These are phyloP conservation scores for Solidago caesia DNA, from an alignment of 129 eudicot species.

Conservation along the genomic window DNA sequence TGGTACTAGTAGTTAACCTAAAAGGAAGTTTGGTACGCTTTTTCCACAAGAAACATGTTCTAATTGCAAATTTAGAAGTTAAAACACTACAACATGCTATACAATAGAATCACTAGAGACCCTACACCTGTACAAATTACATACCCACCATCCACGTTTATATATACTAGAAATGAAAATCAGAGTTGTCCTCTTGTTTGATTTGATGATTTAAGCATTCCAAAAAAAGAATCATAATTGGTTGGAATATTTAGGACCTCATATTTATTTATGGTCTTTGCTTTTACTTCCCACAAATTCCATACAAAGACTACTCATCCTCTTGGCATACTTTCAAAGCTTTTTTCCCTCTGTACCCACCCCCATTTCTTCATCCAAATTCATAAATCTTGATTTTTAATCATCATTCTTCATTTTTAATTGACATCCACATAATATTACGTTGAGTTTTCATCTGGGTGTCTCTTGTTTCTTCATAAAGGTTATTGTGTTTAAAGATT, in stretches of 20 bases:
- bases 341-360: slow-evolving; percentile 33
- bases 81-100: slow-evolving; percentile 8
- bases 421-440: slow-evolving; percentile 36
- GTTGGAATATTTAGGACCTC: slow-evolving; percentile 50
- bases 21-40: slow-evolving; percentile 18
- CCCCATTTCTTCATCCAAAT: slow-evolving; percentile 45
- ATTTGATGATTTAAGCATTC: slow-evolving; percentile 26
- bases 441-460: slow-evolving; percentile 36
- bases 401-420: slow-evolving; percentile 29
- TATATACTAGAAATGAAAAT: slow-evolving; percentile 4
- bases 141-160: slow-evolving; percentile 29
- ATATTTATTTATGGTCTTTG: slow-evolving; percentile 49
- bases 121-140: slow-evolving; percentile 29
- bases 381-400: slow-evolving; percentile 37
- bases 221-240: slow-evolving; percentile 14
- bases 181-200: slow-evolving; percentile 13
- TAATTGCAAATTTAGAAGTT: slow-evolving; percentile 13
- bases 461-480: slow-evolving; percentile 26
- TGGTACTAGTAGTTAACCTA: not conserved
- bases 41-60: slow-evolving; percentile 39
- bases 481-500: slow-evolving; percentile 15
- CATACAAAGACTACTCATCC: slow-evolving; percentile 23
- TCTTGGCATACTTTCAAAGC: slow-evolving; percentile 12
- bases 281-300: slow-evolving; percentile 24
- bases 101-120: slow-evolving; percentile 1